Base-by-base conservation (phyloP, 805 yeast genomes). In the Starmera amethionina region DNA sequence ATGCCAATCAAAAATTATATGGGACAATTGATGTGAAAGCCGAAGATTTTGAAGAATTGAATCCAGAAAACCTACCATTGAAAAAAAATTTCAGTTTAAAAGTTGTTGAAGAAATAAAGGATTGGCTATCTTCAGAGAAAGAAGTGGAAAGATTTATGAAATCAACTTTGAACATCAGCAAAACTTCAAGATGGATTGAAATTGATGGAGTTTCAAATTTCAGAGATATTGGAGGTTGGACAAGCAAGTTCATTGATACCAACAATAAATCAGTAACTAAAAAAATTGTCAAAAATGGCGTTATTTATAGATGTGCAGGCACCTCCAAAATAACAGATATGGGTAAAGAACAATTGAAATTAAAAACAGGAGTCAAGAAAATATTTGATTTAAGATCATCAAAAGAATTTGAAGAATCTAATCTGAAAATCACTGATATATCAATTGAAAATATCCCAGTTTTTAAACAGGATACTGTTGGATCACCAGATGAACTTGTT, bases 1-100 rank as follows among this genome's bases (percentile, higher is more conserved):
- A 65, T 36, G 96, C 95, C 0, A 89, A 86, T 55, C 97, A 89
- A 58, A 85, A 83, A 51, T 88, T 72, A 52, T 82, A 72, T 53
- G 90, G 93, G 0, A 46, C 53, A 1, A 52, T 58, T 3, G 61
- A 50, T 9, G 64, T 71, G 35, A 50, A 59, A 14, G 62, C 60
- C 15, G n/a, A n/a, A n/a, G 51, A 54, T 40, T 34, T 64, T 48
- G 42, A 18, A 4, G 39, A 40, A 32, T 50, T 45, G 46, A 62
- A 67, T 53, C 66, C 75, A 14, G 45, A 54, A 14, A 41, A 54
- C 16, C 46, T 65, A 18, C 83, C 85, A 0, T 38, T 72, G 32
- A 56, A 62, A n/a, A 61, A 59, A 14, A 83, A 84, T 54, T 83
- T 75, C 59, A 79, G 75, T 48, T 65, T 60, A 39, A 53, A 60